Conservation (phyloP, 352 stramenopile genomes). For the Thraustochytrium sp. region DNA sequence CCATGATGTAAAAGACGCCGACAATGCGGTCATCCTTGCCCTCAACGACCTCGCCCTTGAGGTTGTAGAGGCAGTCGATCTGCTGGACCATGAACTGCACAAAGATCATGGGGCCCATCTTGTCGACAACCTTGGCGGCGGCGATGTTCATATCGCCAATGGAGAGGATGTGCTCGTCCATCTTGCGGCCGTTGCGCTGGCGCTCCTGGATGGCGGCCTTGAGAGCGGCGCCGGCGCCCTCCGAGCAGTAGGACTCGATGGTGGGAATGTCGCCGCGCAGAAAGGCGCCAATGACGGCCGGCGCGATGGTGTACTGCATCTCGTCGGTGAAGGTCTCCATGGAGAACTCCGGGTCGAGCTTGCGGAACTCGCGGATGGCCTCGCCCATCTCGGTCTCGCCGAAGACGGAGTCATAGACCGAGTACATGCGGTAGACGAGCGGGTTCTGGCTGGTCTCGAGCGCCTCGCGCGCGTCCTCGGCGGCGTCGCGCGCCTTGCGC, state of each 20-base stretch:
- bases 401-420: constrained; percentile 94
- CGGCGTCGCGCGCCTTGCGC: constrained; percentile 69
- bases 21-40: constrained; percentile 91
- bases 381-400: constrained; percentile 89
- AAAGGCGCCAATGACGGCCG: constrained; percentile 88
- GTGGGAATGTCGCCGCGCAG: constrained; percentile 89
- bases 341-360: constrained; percentile 91
- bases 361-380: constrained; percentile 86
- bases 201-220: constrained; percentile 41
- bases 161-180: constrained; percentile 91
- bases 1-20: constrained; percentile 95
- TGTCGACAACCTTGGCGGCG: constrained; percentile 76
- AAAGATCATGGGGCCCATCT: constrained; percentile 80
- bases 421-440: constrained; percentile 92
- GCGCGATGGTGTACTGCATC: constrained; percentile 85
- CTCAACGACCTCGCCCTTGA: constrained; percentile 90
- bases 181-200: constrained; percentile 57
- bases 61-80: constrained; percentile 97
- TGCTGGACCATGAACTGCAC: constrained; percentile 96
- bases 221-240: constrained; percentile 54
- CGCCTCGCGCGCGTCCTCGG: constrained; percentile 78
- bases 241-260: constrained; percentile 89
- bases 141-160: constrained; percentile 95
- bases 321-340: constrained; percentile 90
- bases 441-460: constrained; percentile 98